Evolutionary conservation across 768 basidiomycete genomes (phyloP).

Genomic region (Leccinellum rugosiceps): DNA sequence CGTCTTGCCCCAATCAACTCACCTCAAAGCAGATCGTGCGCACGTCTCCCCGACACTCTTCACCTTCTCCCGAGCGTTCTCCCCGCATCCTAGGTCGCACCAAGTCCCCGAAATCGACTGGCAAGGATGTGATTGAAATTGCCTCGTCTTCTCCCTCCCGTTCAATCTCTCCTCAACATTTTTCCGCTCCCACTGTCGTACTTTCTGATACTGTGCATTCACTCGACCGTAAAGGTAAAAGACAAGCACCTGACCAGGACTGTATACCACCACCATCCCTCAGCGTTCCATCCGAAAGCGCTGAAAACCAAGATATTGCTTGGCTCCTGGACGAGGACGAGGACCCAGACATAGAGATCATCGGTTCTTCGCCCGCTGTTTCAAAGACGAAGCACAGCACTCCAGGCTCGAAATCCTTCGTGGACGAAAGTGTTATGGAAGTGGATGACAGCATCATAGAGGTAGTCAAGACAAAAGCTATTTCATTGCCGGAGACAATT

Average conservation of each 20-base stretch:
- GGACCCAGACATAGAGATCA: conserved; percentile 49
- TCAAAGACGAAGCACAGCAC: conserved; percentile 7
- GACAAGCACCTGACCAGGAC: conserved; percentile 2
- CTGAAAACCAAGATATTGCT: conserved; percentile 44
- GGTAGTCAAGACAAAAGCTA: conserved; percentile 21
- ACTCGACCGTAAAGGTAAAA: conserved; percentile 11
- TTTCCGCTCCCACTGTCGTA: not conserved
- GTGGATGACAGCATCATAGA: conserved; percentile 10
- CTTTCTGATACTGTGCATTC: not conserved
- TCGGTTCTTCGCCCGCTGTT: conserved; percentile 47
- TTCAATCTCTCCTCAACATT: conserved; percentile 13
- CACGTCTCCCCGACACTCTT: conserved; percentile 7
- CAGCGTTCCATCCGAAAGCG: not conserved
- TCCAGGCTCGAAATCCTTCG: not conserved
- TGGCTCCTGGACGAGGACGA: conserved; percentile 70
- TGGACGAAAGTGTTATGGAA: conserved; percentile 22
- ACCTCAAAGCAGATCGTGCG: not conserved
- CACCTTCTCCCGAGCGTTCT: conserved; percentile 15
- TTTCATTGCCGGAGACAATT: conserved; percentile 5
- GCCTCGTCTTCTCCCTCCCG: conserved; percentile 29
- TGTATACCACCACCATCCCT: not conserved
- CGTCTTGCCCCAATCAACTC: conserved; percentile 17
- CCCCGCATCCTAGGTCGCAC: not conserved
- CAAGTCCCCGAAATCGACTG: conserved; percentile 23
- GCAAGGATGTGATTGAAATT: conserved; percentile 30